Conservation (phyloP, 371 early-diverging fungal genomes). For the Syncephalastrum contaminatum region DNA sequence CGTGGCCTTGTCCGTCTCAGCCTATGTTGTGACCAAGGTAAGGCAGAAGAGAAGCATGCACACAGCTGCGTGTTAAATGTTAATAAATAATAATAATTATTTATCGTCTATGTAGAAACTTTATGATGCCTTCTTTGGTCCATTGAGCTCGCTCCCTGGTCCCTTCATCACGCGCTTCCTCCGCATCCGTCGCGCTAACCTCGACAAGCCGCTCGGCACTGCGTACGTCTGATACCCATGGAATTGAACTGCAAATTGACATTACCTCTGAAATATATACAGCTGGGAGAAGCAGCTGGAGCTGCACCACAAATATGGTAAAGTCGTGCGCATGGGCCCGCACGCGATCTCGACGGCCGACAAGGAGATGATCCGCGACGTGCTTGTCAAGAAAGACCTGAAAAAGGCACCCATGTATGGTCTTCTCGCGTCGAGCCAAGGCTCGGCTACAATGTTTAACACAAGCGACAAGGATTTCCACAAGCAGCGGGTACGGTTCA, state of each 20-base stretch:
- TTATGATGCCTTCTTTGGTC: constrained; percentile 33
- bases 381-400: constrained; percentile 19
- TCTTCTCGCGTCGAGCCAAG: constrained; percentile 6
- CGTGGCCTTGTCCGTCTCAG: constrained; percentile 1
- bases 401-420: constrained; percentile 13
- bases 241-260: neutral
- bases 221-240: constrained; percentile 10
- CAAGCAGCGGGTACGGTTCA: constrained; percentile 25
- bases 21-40: constrained; percentile 3
- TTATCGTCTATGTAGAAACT: constrained; percentile 16
- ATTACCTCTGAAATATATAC: neutral
- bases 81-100: too few relatives aligned
- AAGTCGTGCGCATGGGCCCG: constrained; percentile 19
- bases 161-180: constrained; percentile 20
- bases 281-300: constrained; percentile 9
- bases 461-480: constrained; percentile 28
- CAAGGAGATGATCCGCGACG: constrained; percentile 28
- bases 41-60: neutral
- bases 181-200: constrained; percentile 4
- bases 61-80: neutral
- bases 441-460: constrained; percentile 22
- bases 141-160: constrained; percentile 27
- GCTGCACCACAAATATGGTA: constrained; percentile 22
- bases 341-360: constrained; percentile 16
- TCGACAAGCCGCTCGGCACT: constrained; percentile 26